Percentiles rank a stretch among this genome's conserved stretches.
phyloP scores from a whole-genome alignment of 2,329 filamentous ascomycete species.

The Dryadomyces quercivorus region DNA sequence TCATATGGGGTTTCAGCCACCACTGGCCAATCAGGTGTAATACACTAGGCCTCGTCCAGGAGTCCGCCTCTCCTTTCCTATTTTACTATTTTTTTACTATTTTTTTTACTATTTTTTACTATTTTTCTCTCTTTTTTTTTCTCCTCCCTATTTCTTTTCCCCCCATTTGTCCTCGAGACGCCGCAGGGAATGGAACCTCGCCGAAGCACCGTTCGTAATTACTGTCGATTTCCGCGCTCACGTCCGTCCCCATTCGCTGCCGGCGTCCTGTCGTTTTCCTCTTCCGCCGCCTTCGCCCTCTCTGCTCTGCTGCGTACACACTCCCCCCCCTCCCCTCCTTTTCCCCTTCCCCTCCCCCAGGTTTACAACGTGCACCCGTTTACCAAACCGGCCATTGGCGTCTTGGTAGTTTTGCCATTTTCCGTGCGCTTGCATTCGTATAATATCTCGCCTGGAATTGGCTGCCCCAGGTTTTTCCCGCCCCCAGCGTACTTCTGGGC shows the following conservation, averaged over 20 bases:
- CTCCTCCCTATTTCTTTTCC: too few relatives aligned
- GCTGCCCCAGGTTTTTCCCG: conserved; percentile 3
- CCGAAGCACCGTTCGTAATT: conserved; percentile 9
- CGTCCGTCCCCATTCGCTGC: background rate
- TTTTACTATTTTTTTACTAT: background rate
- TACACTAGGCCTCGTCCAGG: background rate
- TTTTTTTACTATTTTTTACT: background rate
- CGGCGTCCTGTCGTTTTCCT: too few relatives aligned
- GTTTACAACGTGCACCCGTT: background rate
- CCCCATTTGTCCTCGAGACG: too few relatives aligned
- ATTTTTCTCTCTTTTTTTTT: background rate
- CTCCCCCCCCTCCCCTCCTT: background rate
- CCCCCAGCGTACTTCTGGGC: too few relatives aligned
- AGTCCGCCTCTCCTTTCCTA: background rate
- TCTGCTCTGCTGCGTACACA: background rate
- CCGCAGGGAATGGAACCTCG: background rate
- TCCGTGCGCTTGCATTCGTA: background rate
- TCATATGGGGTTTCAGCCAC: background rate
- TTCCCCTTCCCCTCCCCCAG: background rate
- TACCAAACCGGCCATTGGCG: background rate
- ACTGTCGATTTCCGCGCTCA: conserved; percentile 7
- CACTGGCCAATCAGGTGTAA: conserved; percentile 3
- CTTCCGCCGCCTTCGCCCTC: background rate
- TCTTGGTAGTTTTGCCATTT: background rate
- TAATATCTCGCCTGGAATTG: conserved; percentile 1